These are phyloP conservation scores for Trichoderma koningiopsis DNA, from an alignment of 2,329 filamentous ascomycete species.

Conservation along the genomic window DNA sequence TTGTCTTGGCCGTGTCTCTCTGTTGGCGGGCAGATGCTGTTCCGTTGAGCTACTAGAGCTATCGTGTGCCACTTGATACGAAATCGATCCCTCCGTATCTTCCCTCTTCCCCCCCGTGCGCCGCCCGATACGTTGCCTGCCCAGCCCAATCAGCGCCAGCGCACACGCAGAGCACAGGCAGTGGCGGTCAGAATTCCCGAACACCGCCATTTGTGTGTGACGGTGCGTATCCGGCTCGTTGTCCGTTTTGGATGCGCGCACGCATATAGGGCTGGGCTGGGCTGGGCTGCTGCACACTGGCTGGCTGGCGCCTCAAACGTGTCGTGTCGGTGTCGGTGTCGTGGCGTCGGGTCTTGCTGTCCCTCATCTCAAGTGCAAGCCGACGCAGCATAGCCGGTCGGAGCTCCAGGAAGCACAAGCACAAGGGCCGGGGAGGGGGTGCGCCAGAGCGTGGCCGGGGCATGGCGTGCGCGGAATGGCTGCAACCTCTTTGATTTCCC, in stretches of 20 bases:
- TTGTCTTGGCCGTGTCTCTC: background rate
- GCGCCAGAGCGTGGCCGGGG: background rate
- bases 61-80: background rate
- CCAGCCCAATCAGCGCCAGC: constrained; percentile 19
- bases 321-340: constrained; percentile 1
- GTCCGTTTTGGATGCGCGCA: background rate
- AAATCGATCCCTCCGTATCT: background rate
- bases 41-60: background rate
- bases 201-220: constrained; percentile 25
- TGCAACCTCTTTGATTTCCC: constrained; percentile 24
- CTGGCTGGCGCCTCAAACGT: constrained; percentile 2
- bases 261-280: background rate
- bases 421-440: background rate
- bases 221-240: background rate
- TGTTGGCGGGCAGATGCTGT: background rate
- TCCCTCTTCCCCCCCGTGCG: background rate
- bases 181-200: constrained; percentile 25
- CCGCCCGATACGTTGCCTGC: background rate
- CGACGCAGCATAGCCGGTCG: background rate
- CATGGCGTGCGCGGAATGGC: constrained; percentile 7
- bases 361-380: background rate
- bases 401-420: background rate
- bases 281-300: background rate
- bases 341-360: background rate
- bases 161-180: background rate